Evolutionary conservation across 176 grass and related monocot genomes (phyloP), one percentile per base, ranked within the genome.

Genomic region (Carex cristatella): DNA sequence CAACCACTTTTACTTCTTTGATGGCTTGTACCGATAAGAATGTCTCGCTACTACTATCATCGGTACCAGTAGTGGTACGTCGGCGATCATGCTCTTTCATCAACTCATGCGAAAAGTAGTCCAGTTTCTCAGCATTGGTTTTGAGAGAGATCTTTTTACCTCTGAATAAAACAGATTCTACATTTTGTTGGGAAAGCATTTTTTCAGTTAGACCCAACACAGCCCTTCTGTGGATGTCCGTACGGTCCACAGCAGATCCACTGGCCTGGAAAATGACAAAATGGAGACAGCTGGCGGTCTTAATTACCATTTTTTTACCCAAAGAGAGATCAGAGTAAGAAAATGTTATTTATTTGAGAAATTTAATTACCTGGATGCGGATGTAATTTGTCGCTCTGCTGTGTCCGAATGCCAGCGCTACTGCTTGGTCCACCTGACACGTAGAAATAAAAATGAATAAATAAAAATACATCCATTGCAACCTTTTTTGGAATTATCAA

Each of bases 11-110:
- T 14, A 58, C 74, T 57, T 79, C 74, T 57, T 79, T 79, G 14
- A 58, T 58, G 0, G 14, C 74, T 9, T 28, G 74, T 79, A 58
- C 74, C 12, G 74, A 53, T 31, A 35, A 35, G 53, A 79, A 57
- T 16, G 74, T 57, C 46, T 56, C 30, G 14, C 12, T 37, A 4
- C 53, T 27, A 57, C 74, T 58, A 35, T 79, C 74, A 9, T 79
- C 53, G 13, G 74, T 35, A 37, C 74, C 14, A 15, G 74, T 3
- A n/a, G 18, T 79, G 30, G 74, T 79, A 79, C 53, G 30, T 30
- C 92, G 69, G 38, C 88, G 60, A 62, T 92, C 87, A 15, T 92
- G 90, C 88, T 95, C 93, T 70, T 91, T 92, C 38, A 91, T 87
- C 7, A 95, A 70, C 83, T 95, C 93, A 37, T 12, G 68, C 4